phyloP scores from a whole-genome alignment of 768 basidiomycete genomes.

The Cantharellus cinnabarinus region DNA sequence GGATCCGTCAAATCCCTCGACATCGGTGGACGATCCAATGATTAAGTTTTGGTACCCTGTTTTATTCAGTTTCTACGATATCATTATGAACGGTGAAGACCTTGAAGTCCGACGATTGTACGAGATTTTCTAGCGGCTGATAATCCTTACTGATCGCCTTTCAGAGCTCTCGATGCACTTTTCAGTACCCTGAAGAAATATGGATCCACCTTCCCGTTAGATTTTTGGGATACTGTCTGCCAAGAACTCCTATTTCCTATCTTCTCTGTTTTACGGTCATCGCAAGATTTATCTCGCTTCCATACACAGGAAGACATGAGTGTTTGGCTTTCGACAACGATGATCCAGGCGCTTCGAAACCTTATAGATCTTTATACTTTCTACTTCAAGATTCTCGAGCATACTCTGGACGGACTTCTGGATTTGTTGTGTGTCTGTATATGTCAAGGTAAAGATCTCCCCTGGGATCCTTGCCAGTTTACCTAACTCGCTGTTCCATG shows the following conservation, averaged over 20 bases:
- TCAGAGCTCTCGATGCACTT: slow-evolving; percentile 85
- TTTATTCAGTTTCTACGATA: slow-evolving; percentile 95
- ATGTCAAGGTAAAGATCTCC: slow-evolving; percentile 61
- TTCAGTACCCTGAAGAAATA: slow-evolving; percentile 86
- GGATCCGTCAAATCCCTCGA: slow-evolving; percentile 18
- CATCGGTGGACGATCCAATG: slow-evolving; percentile 51
- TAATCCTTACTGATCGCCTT: slow-evolving; percentile 2
- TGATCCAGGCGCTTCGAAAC: slow-evolving; percentile 93
- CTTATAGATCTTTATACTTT: slow-evolving; percentile 89
- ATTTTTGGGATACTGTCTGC: slow-evolving; percentile 97
- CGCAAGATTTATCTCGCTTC: slow-evolving; percentile 80
- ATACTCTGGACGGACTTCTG: slow-evolving; percentile 79
- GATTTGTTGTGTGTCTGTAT: slow-evolving; percentile 92
- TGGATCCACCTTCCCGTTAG: slow-evolving; percentile 63
- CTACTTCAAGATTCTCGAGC: slow-evolving; percentile 79
- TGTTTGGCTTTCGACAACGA: slow-evolving; percentile 96
- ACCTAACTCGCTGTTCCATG: slow-evolving; percentile 5
- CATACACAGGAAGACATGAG: slow-evolving; percentile 97
- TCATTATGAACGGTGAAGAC: slow-evolving; percentile 99
- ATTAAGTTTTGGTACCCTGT: slow-evolving; percentile 95
- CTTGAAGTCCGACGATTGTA: slow-evolving; percentile 91
- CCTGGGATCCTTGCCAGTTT: neutral
- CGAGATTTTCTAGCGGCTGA: slow-evolving; percentile 17
- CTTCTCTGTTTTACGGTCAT: slow-evolving; percentile 86
- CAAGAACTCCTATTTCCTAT: slow-evolving; percentile 95